Conservation (phyloP, 2,329 filamentous ascomycete genomes). For the Neoarthrinium moseri region DNA sequence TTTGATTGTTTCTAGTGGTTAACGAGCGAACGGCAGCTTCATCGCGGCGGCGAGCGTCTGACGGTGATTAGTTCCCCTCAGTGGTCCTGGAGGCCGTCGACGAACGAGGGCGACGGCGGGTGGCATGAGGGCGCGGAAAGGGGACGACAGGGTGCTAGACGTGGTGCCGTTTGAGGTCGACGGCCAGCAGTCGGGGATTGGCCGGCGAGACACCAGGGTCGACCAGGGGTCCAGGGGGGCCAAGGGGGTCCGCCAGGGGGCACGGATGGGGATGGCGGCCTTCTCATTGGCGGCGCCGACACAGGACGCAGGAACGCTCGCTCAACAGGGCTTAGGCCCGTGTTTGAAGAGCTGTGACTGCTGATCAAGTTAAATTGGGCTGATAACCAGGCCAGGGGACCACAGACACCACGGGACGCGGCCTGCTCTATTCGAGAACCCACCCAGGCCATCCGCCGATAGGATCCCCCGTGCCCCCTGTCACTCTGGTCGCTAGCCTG, state of each 20-base stretch:
- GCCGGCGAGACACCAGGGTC: no score
- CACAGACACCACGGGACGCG: no score
- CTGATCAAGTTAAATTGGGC: conserved; percentile 3
- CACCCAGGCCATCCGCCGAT: not conserved
- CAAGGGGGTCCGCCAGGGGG: not conserved
- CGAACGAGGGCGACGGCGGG: not conserved
- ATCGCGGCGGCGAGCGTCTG: not conserved
- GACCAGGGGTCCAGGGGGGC: not conserved
- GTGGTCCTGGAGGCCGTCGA: not conserved
- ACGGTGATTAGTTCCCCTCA: not conserved
- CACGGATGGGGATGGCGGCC: conserved; percentile 7
- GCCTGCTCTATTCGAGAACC: not conserved
- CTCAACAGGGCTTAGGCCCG: conserved; percentile 1
- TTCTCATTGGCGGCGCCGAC: not conserved
- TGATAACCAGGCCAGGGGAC: conserved; percentile 5
- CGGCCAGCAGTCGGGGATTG: conserved; percentile 3
- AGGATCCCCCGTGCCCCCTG: not conserved
- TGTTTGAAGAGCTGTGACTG: not conserved
- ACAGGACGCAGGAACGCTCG: conserved; percentile 3
- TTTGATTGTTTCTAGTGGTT: not conserved
- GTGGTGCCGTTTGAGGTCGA: conserved; percentile 1
- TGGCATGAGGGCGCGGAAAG: not conserved
- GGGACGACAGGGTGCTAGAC: not conserved
- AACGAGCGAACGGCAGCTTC: conserved; percentile 1
- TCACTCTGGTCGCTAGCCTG: not conserved